phyloP scores from a whole-genome alignment of 257 asterid species.

The Craterostigma plantagineum region DNA sequence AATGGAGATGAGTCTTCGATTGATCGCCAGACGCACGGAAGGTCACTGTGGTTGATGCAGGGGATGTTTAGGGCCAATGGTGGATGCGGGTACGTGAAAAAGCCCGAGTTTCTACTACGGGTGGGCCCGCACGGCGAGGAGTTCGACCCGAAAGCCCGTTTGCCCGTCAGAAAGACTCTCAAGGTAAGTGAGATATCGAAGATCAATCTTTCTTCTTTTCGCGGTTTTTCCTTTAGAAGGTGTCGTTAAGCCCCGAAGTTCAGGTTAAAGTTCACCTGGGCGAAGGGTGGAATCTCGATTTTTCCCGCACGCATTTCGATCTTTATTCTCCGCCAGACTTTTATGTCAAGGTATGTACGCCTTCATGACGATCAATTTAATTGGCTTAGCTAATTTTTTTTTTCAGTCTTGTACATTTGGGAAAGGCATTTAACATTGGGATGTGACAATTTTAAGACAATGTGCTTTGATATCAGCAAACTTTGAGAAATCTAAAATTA shows the following conservation, averaged over 20 bases:
- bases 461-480: too few relatives aligned
- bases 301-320: constrained; percentile 85
- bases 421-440: not conserved
- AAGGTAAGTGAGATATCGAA: constrained; percentile 22
- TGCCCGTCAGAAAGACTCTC: constrained; percentile 47
- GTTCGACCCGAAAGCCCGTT: constrained; percentile 54
- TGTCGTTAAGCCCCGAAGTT: not conserved
- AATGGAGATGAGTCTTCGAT: not conserved
- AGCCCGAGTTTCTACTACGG: constrained; percentile 54
- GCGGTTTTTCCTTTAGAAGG: not conserved
- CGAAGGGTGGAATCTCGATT: constrained; percentile 91
- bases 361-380: not conserved
- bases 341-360: constrained; percentile 52
- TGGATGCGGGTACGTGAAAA: constrained; percentile 68
- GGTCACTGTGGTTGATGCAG: constrained; percentile 87
- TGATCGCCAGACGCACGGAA: constrained; percentile 46
- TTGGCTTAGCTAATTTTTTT: not conserved
- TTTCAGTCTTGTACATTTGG: not conserved
- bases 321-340: constrained; percentile 88
- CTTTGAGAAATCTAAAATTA: too few relatives aligned
- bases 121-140: constrained; percentile 28
- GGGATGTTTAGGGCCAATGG: constrained; percentile 91
- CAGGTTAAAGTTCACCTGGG: constrained; percentile 76
- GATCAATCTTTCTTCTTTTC: too few relatives aligned
- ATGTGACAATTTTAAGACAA: too few relatives aligned